Base-by-base conservation (phyloP, 2,329 filamentous ascomycete genomes). In the Talaromyces sp. region DNA sequence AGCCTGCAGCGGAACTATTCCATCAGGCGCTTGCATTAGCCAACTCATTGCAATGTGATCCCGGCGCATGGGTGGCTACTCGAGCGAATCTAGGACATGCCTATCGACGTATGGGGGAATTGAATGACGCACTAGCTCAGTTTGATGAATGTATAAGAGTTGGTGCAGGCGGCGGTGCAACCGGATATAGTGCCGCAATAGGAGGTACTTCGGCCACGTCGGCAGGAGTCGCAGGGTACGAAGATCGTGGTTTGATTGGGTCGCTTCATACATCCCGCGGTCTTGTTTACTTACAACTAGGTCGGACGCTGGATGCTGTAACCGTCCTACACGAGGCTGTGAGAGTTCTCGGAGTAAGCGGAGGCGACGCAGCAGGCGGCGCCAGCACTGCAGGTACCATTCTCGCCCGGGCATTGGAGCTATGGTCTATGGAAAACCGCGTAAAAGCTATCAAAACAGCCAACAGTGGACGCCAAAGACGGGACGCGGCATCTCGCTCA, bases 81-180 rank as follows among this genome's bases (percentile, higher is more conserved):
- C 87, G 93, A 45, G 91, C 91, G 3, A 99, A 99, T 72, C 84
- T 99, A 16, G 96, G 89, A 0, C 95, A 99, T 74, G 90, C 94
- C 0, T 89, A 93, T 68, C 87, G 95, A 62, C 88, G 92, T 19
- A 79, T 90, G 63, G 85, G 88, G 1, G 83, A 87, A 64, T 88
- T 89, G 69, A 84, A 88, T 35, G 87, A 90, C 62, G 90, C 94
- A 0, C 83, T 98, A 11, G 84, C 82, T 1, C 87, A 94, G 73
- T 98, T 97, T 71, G 91, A 97, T 68, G 89, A 93, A 72, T 95
- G 96, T 35, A 83, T 97, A 35, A 85, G 94, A 13, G 86, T 91
- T 56, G 92, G 92, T 8, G 78, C 82, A 31, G 90, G 90, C 50
- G 93, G 93, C 69, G 90, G 95, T 68, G 84, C 90, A 0, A 85